phyloP scores from a whole-genome alignment of 768 basidiomycete genomes.

The Hypsizygus marmoreus region DNA sequence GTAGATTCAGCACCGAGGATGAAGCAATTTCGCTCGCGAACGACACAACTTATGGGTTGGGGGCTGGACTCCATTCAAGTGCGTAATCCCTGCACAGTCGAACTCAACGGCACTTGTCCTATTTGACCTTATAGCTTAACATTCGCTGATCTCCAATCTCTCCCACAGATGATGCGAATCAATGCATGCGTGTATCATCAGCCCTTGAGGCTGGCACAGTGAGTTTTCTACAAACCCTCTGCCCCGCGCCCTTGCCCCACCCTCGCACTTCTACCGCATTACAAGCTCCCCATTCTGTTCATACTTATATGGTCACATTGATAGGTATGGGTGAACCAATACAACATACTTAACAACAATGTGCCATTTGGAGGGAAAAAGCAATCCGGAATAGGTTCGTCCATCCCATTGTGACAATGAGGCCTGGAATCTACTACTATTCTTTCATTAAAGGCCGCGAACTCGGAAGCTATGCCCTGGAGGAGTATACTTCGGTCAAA shows the following conservation, averaged over 20 bases:
- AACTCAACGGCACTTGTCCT: too few species aligned
- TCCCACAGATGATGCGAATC: constrained; percentile 68
- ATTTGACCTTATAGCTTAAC: neutral
- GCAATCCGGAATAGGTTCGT: constrained; percentile 81
- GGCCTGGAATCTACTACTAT: neutral
- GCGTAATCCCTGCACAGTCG: too few species aligned
- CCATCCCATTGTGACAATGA: constrained; percentile 3
- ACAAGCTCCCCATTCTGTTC: neutral
- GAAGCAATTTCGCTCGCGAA: constrained; percentile 87
- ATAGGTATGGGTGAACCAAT: constrained; percentile 92
- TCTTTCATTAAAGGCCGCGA: constrained; percentile 64
- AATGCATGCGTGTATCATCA: constrained; percentile 87
- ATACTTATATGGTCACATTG: constrained; percentile 1
- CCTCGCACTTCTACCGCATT: constrained; percentile 6
- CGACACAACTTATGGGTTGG: constrained; percentile 87
- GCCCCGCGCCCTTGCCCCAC: constrained; percentile 12
- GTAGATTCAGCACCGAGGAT: constrained; percentile 82
- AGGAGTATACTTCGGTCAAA: constrained; percentile 82
- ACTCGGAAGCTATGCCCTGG: constrained; percentile 81
- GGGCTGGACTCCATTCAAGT: constrained; percentile 90
- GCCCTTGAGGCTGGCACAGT: constrained; percentile 90
- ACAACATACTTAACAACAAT: constrained; percentile 80
- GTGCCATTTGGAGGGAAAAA: constrained; percentile 97
- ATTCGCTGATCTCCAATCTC: constrained; percentile 15
- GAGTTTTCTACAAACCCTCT: constrained; percentile 26